Percentiles rank a stretch among this genome's conserved stretches.
Conservation (phyloP, 2,329 filamentous ascomycete genomes). For the Pseudogymnoascus sp. region DNA sequence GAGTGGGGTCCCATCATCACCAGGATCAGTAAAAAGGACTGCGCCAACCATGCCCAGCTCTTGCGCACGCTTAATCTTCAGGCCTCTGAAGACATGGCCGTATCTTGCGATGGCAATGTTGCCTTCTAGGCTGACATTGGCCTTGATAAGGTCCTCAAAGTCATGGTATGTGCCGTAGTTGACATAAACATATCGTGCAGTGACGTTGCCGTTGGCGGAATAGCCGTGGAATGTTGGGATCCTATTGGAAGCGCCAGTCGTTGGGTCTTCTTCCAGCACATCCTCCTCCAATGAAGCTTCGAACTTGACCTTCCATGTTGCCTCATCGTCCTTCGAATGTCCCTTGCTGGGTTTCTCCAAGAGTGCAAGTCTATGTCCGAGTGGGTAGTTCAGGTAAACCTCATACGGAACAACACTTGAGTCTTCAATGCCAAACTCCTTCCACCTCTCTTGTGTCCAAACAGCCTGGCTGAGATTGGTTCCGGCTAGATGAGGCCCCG, state of each 20-base stretch:
- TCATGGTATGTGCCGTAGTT: conserved; percentile 87
- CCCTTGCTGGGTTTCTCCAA: conserved; percentile 37
- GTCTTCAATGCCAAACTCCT: conserved; percentile 57
- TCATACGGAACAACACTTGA: conserved; percentile 64
- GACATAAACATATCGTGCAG: conserved; percentile 76
- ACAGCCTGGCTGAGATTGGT: conserved; percentile 64
- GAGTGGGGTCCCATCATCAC: conserved; percentile 67
- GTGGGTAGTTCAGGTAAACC: conserved; percentile 70
- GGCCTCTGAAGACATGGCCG: conserved; percentile 75
- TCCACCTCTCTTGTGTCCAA: conserved; percentile 70
- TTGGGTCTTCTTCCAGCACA: conserved; percentile 73
- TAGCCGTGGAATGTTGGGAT: conserved; percentile 94
- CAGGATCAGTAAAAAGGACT: conserved; percentile 80
- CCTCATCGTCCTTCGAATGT: conserved; percentile 44
- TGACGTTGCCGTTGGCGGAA: conserved; percentile 86
- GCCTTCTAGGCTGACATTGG: conserved; percentile 68
- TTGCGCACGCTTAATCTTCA: conserved; percentile 89
- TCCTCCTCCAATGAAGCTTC: conserved; percentile 80
- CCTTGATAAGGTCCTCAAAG: conserved; percentile 70
- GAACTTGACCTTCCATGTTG: conserved; percentile 64
- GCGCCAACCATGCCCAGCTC: conserved; percentile 84
- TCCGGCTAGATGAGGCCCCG: conserved; percentile 68
- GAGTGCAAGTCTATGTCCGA: conserved; percentile 62
- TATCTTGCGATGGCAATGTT: conserved; percentile 87
- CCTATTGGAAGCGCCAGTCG: conserved; percentile 61